Percentiles rank a stretch among this genome's conserved stretches.
Conservation (phyloP, 1,284 basidiomycete species). For the Boletus semigastroideus region DNA sequence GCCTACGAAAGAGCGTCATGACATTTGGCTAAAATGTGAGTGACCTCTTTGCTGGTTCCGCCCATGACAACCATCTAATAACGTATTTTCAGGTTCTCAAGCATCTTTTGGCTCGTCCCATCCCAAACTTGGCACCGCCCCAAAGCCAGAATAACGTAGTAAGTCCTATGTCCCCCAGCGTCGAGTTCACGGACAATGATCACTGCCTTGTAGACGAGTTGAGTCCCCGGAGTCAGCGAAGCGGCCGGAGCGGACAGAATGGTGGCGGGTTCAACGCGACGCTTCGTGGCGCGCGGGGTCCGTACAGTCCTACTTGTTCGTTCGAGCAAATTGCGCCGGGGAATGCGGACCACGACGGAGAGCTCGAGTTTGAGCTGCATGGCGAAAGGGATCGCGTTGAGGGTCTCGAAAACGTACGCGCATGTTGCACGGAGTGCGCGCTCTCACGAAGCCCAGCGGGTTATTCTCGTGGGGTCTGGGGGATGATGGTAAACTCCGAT, state of each 20-base stretch:
- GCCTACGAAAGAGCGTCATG: conserved; percentile 90
- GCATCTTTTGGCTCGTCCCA: conserved; percentile 77
- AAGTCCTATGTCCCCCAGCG: conserved; percentile 53
- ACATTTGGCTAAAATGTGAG: conserved; percentile 91
- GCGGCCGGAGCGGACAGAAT: conserved; percentile 53
- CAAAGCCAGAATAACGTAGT: conserved; percentile 43
- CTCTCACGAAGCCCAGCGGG: no score
- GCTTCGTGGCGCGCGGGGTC: conserved; percentile 67
- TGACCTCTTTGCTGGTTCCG: conserved; percentile 12
- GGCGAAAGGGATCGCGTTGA: conserved; percentile 81
- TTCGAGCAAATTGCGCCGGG: conserved; percentile 58
- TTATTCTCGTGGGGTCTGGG: no score
- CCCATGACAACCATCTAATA: conserved; percentile 11
- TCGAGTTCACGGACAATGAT: conserved; percentile 51
- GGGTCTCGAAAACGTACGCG: conserved; percentile 91
- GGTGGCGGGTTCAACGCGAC: no score
- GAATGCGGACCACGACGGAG: conserved; percentile 51
- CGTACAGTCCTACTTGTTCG: conserved; percentile 64
- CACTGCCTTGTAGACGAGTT: conserved; percentile 44
- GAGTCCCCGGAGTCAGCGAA: conserved; percentile 72
- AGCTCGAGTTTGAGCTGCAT: conserved; percentile 81
- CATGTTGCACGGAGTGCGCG: no score
- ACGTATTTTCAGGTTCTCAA: conserved; percentile 69
- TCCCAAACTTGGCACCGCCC: conserved; percentile 40
- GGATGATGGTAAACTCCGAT: no score